Base-by-base conservation (phyloP, 2,329 filamentous ascomycete species). In the Aspergillus brunneoviolaceus region DNA sequence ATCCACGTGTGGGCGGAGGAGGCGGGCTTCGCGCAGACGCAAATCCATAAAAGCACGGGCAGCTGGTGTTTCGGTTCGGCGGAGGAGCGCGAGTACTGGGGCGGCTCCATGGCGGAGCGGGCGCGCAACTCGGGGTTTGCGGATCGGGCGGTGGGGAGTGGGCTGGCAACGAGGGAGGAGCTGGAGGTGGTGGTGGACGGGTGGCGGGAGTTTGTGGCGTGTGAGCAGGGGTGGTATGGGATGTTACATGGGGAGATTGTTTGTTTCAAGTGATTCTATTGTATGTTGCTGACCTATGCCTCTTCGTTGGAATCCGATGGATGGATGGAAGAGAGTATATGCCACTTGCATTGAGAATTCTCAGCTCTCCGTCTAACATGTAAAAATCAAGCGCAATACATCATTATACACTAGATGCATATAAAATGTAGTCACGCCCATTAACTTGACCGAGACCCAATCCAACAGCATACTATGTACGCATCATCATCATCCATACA, bases 211-310 rank as follows among this genome's bases (percentile, higher is more conserved):
- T 79, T 70, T 69, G 70, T 69, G 9, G 63, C 69, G 47, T 60
- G 74, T 52, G 70, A 76, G 42, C 65, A 74, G 52, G 75, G 65
- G 2, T 78, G 75, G 75, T 75, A 75, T 67, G 71, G 68, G 4
- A 29, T 75, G 45, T 49, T 76, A 33, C 74, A 78, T 69, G 74
- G 75, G 19, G 69, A 78, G 65, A 72, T 78, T 51, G 45, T 78
- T 12, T 77, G 75, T 57, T 69, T 65, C 62, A 75, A 74, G 58
- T 74, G 57, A 21, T 23, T 14, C 23, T 39, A 7, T 29, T 2
- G 7, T 29, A 29, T 29, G 27, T 29, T 29, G 27, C 7, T 10
- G 7, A 1, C 27, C 7, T 29, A 29, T 9, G 27, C 5, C 27
- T 10, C 0, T 3, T 9, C 27, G 4, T 4, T 10, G 7, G 7